Conservation (phyloP, 768 basidiomycete species). For the Boletus rufocinnamomeus region DNA sequence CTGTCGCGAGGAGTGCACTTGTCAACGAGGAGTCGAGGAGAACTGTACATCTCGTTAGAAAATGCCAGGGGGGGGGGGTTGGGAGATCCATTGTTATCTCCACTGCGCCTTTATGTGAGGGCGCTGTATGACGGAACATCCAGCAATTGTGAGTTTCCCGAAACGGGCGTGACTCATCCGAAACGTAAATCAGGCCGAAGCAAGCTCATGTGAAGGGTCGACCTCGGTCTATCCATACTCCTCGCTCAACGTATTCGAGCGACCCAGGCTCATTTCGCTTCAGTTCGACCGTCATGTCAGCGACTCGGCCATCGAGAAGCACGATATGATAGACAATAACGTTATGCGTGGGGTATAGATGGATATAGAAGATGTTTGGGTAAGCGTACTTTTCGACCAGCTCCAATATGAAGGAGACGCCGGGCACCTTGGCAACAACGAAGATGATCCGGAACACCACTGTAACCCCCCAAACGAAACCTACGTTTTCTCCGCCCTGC, state of each 20-base stretch:
- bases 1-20: slow-evolving; percentile 38
- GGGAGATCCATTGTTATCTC: slow-evolving; percentile 1
- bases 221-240: slow-evolving; percentile 14
- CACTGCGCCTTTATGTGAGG: slow-evolving; percentile 27
- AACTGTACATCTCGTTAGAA: slow-evolving; percentile 17
- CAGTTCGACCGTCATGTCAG: slow-evolving; percentile 17
- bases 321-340: slow-evolving; percentile 11
- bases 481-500: slow-evolving; percentile 22
- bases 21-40: slow-evolving; percentile 34
- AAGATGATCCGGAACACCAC: slow-evolving; percentile 20
- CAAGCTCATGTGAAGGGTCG: slow-evolving; percentile 6
- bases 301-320: slow-evolving; percentile 17
- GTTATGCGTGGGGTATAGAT: slow-evolving; percentile 21
- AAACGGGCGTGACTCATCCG: slow-evolving; percentile 10
- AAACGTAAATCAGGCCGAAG: slow-evolving; percentile 30
- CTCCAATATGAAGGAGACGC: slow-evolving; percentile 20
- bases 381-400: slow-evolving; percentile 16
- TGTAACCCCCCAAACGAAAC: slow-evolving; percentile 19
- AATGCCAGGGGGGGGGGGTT: background rate
- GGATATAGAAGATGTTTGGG: slow-evolving; percentile 29
- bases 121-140: slow-evolving; percentile 16
- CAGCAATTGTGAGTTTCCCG: slow-evolving; percentile 20
- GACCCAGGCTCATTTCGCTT: slow-evolving; percentile 22
- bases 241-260: slow-evolving; percentile 3
- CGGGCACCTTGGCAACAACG: slow-evolving; percentile 31